A percentile compares a stretch with the other conserved stretches of the same genome.
These are phyloP conservation scores for Ilex asprella DNA, from an alignment of 257 asterid genomes.

Conservation along the genomic window DNA sequence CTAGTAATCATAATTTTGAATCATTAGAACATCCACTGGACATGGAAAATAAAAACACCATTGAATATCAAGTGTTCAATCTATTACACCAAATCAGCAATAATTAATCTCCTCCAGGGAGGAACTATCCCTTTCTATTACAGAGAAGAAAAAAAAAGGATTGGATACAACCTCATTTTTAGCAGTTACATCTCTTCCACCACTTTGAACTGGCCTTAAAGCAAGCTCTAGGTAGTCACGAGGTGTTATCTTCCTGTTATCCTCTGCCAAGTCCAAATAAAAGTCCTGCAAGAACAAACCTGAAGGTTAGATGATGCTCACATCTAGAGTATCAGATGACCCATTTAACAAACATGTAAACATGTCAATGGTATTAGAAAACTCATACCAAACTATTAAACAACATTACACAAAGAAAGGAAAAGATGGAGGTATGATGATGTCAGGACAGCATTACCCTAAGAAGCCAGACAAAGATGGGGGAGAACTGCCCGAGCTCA, in stretches of 20 bases:
- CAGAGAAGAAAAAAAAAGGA: not conserved
- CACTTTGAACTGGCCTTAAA: constrained; percentile 72
- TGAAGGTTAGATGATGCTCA: constrained; percentile 7
- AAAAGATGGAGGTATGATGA: not conserved
- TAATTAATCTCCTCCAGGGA: not conserved
- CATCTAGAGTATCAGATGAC: no score
- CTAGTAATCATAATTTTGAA: constrained; percentile 21
- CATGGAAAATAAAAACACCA: not conserved
- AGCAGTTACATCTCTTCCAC: constrained; percentile 68
- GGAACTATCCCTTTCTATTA: no score
- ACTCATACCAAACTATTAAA: no score
- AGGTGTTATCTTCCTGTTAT: constrained; percentile 80
- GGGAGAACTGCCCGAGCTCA: constrained; percentile 94
- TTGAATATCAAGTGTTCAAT: not conserved
- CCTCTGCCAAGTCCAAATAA: constrained; percentile 86
- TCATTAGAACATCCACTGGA: not conserved
- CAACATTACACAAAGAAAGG: no score
- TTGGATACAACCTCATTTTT: constrained; percentile 67
- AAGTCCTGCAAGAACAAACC: constrained; percentile 57
- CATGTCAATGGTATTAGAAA: no score
- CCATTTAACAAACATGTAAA: no score
- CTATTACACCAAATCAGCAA: not conserved
- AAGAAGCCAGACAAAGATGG: constrained; percentile 94
- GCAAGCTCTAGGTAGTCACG: constrained; percentile 98
- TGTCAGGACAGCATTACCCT: constrained; percentile 52